Evolutionary conservation across 2,329 filamentous ascomycete genomes (phyloP).

Genomic region (Drechslerella stenobrocha): DNA sequence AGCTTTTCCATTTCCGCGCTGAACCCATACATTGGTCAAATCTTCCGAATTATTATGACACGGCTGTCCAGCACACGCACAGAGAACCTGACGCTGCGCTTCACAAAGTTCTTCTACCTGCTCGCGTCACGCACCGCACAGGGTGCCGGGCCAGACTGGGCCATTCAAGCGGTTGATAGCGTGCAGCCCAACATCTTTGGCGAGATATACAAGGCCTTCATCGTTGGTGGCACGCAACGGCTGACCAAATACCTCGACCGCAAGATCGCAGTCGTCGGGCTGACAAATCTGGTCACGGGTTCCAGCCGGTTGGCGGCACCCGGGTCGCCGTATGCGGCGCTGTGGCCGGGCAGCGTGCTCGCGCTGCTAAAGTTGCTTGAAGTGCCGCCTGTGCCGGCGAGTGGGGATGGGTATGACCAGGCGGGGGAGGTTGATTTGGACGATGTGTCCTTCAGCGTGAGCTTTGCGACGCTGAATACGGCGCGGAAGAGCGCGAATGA

Average conservation of each 20-base stretch:
- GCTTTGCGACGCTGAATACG: slow-evolving; percentile 90
- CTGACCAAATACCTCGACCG: slow-evolving; percentile 84
- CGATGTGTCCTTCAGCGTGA: slow-evolving; percentile 90
- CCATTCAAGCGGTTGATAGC: slow-evolving; percentile 79
- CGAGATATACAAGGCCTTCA: slow-evolving; percentile 80
- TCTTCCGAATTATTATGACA: slow-evolving; percentile 80
- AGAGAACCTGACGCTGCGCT: slow-evolving; percentile 81
- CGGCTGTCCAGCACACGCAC: slow-evolving; percentile 72
- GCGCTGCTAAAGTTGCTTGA: slow-evolving; percentile 85
- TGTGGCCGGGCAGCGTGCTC: slow-evolving; percentile 88
- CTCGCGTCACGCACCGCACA: slow-evolving; percentile 76
- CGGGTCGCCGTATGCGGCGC: slow-evolving; percentile 72
- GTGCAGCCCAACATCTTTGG: slow-evolving; percentile 79
- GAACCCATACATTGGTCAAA: slow-evolving; percentile 74
- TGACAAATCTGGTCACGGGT: slow-evolving; percentile 88
- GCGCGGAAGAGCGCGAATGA: slow-evolving; percentile 75
- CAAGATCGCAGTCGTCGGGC: slow-evolving; percentile 88
- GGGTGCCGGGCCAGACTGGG: slow-evolving; percentile 89
- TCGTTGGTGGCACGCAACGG: slow-evolving; percentile 86
- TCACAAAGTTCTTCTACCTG: slow-evolving; percentile 93
- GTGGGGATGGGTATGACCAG: slow-evolving; percentile 62
- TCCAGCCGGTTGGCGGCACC: slow-evolving; percentile 74
- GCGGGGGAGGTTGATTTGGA: slow-evolving; percentile 79
- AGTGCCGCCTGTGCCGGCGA: slow-evolving; percentile 74
- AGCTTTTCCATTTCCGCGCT: slow-evolving; percentile 71